Base-by-base conservation (phyloP, 768 basidiomycete species). In the Boletus vermiculosoides region DNA sequence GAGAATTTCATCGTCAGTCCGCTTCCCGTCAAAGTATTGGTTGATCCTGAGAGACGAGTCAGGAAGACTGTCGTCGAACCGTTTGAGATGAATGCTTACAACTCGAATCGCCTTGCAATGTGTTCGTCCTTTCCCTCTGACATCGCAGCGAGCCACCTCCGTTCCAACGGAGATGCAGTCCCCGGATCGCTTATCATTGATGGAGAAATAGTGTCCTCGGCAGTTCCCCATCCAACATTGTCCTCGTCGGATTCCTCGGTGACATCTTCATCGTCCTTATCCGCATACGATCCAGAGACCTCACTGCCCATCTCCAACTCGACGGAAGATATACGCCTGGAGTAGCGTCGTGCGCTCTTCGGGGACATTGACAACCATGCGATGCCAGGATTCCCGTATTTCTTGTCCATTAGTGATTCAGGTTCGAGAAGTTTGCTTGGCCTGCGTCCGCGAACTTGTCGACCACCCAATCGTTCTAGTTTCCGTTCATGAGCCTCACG, bases 11-110 rank as follows among this genome's bases (percentile, higher is more conserved):
- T 97, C 94, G 58, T 94, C 90, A 0, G 92, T 92, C 50, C 81
- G 86, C 71, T 87, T 90, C 13, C 96, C 96, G 63, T 98, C 93
- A 64, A 98, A 94, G 68, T 93, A 97, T 64, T 92, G 90, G 57
- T 92, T 89, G 50, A 96, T 90, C 58, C 94, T 95, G 68, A 28
- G 23, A 50, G 11, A 33, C 31, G 23, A n/a, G n/a, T 57, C 15
- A 61, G 45, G 12, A 28, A 31, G 31, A 9, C 20, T 7, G 25
- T 41, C 28, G 6, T 33, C 13, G 11, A 11, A 52, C 46, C 15
- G 34, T 40, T 45, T 31, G 23, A 40, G 5, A 45, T 3, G 22
- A 71, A 31, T 6, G 67, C 88, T 64, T 55, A 95, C 92, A 84
- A 74, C 61, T 92, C 87, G 68, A 97, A 98, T 42, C 87, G 82